A percentile compares a stretch with the other conserved stretches of the same genome.
These are phyloP conservation scores for Coniferiporia sulphurascens DNA, from an alignment of 1,284 basidiomycete species.

Conservation along the genomic window DNA sequence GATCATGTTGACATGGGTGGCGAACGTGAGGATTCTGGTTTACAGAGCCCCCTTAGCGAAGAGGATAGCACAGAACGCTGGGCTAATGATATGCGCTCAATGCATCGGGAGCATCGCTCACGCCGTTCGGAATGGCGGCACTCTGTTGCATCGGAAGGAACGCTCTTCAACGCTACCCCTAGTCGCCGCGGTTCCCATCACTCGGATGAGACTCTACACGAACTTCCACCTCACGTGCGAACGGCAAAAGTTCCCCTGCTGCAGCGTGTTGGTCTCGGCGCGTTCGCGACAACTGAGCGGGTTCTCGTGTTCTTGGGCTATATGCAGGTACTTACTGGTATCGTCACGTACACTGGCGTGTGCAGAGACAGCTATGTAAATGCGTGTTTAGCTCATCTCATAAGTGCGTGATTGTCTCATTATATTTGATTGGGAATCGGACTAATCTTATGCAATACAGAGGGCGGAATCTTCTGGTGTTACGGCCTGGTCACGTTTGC, in stretches of 20 bases:
- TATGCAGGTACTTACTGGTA: slow-evolving; percentile 59
- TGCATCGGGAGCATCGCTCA: slow-evolving; percentile 35
- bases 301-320: slow-evolving; percentile 66
- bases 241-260: slow-evolving; percentile 27
- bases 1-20: slow-evolving; percentile 25
- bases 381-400: slow-evolving; percentile 87
- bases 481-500: slow-evolving; percentile 89
- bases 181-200: slow-evolving; percentile 38
- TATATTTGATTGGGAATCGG: neutral
- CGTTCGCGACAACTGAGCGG: slow-evolving; percentile 56
- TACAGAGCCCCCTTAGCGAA: slow-evolving; percentile 4
- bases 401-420: slow-evolving; percentile 57
- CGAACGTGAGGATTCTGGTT: neutral
- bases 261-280: slow-evolving; percentile 36
- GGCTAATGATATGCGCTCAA: slow-evolving; percentile 35
- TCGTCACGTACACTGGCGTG: slow-evolving; percentile 78
- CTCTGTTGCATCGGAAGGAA: slow-evolving; percentile 49
- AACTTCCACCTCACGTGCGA: slow-evolving; percentile 29
- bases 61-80: slow-evolving; percentile 33
- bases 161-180: slow-evolving; percentile 41
- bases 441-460: slow-evolving; percentile 32
- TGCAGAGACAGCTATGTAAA: slow-evolving; percentile 76
- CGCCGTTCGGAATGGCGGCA: slow-evolving; percentile 27
- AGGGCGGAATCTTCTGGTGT: slow-evolving; percentile 87
- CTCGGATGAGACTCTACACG: slow-evolving; percentile 67